Evolutionary conservation across 148 eudicot species (phyloP), one percentile per base, ranked within the genome.

Genomic region (Suaeda aralocaspica): DNA sequence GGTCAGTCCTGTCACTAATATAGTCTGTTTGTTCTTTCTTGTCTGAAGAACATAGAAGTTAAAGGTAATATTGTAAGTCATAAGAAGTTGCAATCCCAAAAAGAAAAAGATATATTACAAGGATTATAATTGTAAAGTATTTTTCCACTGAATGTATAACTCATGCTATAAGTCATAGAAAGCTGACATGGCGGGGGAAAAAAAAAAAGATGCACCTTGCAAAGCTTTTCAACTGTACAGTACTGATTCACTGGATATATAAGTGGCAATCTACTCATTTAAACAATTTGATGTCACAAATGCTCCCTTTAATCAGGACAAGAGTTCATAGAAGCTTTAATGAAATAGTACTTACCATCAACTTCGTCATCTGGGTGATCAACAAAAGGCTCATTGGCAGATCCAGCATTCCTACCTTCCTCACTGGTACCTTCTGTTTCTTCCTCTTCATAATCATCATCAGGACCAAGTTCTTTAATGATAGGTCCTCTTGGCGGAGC

Each of bases 351-450:
- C 53, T 64, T 82, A 86, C 97, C 88, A 63, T 79, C 74, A 62
- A 62, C 19, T 74, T 81, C 77, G 50, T 92, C 97, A 72, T 92
- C 97, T 19, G 97, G 97, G 64, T 86, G 92, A 77, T 89, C 83
- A 74, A 92, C 83, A 74, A 77, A 77, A 26, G 98, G 96, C 55
- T 78, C 82, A 59, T 74, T 80, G 62, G 64, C 77, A 4, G 53
- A 33, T 25, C 68, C 36, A 15, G 69, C 64, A 39, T 56, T 59
- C 59, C 69, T 75, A 26, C 13, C 50, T 48, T 64, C 71, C 64
- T 49, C 64, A 21, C 21, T 50, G 9, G 36, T 62, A 55, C 57
- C 75, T 15, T 68, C 81, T 53, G 52, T 72, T 42, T 70, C 82
- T 26, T 66, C 77, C 56, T 52, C 73, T 14, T 41, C 66, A 44